Base-by-base conservation (phyloP, 345 rosid genomes). In the Bretschneidera sinensis region DNA sequence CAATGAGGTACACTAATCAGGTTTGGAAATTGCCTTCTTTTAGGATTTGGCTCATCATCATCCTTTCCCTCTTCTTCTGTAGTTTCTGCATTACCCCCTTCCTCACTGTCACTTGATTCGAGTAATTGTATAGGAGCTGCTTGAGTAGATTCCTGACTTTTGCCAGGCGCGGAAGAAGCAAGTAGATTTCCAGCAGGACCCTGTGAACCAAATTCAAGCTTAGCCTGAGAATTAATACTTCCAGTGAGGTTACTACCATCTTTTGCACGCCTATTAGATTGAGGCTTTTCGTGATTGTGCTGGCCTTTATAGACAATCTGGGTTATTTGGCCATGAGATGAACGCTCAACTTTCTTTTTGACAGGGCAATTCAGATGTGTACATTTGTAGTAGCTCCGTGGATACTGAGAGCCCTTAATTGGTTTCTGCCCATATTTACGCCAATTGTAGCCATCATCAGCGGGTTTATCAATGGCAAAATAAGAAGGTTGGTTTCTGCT, bases 361-460 rank as follows among this genome's bases (percentile, higher is more conserved):
- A 90, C 95, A 0, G 87, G 86, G 73, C 99, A 94, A 51, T 74
- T 81, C 48, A 47, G 74, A 72, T 88, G 79, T 11, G 96, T 94
- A 61, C 99, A 94, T 68, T 86, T 94, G 75, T 94, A 94, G 80
- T 94, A 90, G 79, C 99, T 94, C 74, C 99, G 73, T 6, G 99
- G 97, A 79, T 77, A 90, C 71, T 86, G 96, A 57, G 92, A 84
- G 59, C 97, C 95, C 79, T 94, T 90, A 28, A 90, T 91, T 23
- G 95, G 97, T 79, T 90, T 94, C 78, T 94, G 97, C 59, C 99
- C 95, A 63, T 86, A 89, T 69, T 94, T 89, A 59, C 95, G 83
- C 99, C 99, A 94, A 69, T 89, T 89, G 64, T 87, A 94, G 47
- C 97, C 97, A 69, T 90, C 99, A 74, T 87, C 86, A 51, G 84